A percentile compares a stretch with the other conserved stretches of the same genome.
Evolutionary conservation across 768 basidiomycete species (phyloP).

Genomic region (Russula compacta): DNA sequence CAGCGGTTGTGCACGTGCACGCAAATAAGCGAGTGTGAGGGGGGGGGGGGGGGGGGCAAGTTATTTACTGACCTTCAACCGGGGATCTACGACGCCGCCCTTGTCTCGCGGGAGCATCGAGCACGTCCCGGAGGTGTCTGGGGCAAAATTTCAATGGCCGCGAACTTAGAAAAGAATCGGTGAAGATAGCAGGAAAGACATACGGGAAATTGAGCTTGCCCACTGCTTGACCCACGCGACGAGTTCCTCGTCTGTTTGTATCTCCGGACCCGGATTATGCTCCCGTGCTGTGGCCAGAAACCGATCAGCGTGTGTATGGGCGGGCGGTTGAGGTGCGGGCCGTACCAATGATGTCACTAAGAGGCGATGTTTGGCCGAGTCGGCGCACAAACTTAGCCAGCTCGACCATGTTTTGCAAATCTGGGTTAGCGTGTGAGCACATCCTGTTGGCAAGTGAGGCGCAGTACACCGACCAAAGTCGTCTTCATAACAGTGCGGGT

Average conservation of each 20-base stretch:
- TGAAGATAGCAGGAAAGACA: conserved; percentile 20
- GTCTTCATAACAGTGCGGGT: conserved; percentile 29
- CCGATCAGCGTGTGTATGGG: not conserved
- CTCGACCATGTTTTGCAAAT: conserved; percentile 26
- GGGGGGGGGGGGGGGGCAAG: no score
- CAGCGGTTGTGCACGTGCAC: no score
- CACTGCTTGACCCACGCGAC: conserved; percentile 12
- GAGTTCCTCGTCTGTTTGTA: conserved; percentile 25
- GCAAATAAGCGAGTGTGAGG: not conserved
- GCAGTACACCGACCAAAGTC: conserved; percentile 24
- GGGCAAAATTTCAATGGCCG: not conserved
- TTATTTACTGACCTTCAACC: conserved; percentile 31
- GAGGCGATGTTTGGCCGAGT: conserved; percentile 22
- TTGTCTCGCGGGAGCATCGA: conserved; percentile 47
- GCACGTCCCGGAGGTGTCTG: conserved; percentile 40
- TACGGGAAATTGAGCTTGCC: conserved; percentile 2
- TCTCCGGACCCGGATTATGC: conserved; percentile 26
- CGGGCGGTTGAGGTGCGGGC: no score
- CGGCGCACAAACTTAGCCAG: conserved; percentile 25
- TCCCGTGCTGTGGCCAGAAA: conserved; percentile 23
- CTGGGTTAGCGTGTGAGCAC: conserved; percentile 11
- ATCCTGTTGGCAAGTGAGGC: not conserved
- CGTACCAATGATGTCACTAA: conserved; percentile 23
- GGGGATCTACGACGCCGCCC: conserved; percentile 42
- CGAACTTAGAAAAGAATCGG: not conserved